Evolutionary conservation across 1,284 basidiomycete genomes (phyloP).

Genomic region (Cerrena zonata): DNA sequence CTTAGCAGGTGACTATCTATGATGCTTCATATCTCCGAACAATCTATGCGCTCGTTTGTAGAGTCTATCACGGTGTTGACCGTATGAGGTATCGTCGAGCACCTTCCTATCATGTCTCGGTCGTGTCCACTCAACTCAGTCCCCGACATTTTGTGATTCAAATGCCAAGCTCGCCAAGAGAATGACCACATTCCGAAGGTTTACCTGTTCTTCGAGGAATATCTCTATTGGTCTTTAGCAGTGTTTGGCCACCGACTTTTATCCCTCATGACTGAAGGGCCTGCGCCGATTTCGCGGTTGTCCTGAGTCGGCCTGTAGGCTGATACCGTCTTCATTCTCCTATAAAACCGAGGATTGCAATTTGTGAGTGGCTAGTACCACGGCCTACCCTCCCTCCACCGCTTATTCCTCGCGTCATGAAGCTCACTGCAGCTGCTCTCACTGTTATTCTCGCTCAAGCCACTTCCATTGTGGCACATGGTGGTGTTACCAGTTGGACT

Average conservation of each 20-base stretch:
- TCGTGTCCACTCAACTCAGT: neutral
- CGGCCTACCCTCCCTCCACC: neutral
- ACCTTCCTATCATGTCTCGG: neutral
- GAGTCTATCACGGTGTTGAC: neutral
- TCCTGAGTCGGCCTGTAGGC: neutral
- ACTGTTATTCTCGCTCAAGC: neutral
- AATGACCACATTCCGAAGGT: neutral
- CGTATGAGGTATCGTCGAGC: neutral
- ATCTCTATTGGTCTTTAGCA: neutral
- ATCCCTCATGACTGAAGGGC: neutral
- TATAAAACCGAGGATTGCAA: neutral
- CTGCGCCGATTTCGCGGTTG: neutral
- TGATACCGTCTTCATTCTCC: neutral
- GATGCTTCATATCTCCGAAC: neutral
- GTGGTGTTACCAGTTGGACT: constrained; percentile 8
- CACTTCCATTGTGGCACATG: constrained; percentile 1
- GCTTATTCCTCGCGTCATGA: neutral
- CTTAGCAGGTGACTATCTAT: neutral
- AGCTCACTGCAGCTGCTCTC: neutral
- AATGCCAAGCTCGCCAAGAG: neutral
- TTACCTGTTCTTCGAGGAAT: neutral
- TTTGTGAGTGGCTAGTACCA: neutral
- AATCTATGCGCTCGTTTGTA: neutral
- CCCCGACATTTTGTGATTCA: neutral
- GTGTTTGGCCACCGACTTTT: neutral